A percentile compares a stretch with the other conserved stretches of the same genome.
phyloP scores from a whole-genome alignment of 805 yeast species.

The Spathaspora passalidarum region DNA sequence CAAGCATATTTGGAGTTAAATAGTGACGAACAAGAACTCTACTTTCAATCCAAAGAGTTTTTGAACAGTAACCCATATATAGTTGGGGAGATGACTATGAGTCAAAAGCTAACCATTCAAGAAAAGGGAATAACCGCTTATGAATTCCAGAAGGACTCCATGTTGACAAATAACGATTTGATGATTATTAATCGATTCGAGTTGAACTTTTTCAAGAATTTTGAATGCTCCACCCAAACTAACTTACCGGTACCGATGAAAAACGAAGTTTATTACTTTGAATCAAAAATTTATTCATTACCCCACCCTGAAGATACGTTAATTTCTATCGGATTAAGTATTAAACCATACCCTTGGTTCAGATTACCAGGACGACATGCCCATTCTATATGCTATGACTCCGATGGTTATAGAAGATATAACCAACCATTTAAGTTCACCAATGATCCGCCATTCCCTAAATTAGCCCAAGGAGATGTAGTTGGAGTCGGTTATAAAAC shows the following conservation, averaged over 20 bases:
- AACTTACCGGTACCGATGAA: slow-evolving; percentile 81
- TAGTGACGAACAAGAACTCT: slow-evolving; percentile 66
- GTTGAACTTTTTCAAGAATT: slow-evolving; percentile 53
- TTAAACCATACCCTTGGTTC: slow-evolving; percentile 91
- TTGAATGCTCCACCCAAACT: slow-evolving; percentile 68
- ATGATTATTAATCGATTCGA: slow-evolving; percentile 65
- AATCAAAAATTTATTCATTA: slow-evolving; percentile 74
- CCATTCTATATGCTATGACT: slow-evolving; percentile 83
- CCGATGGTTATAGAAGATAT: slow-evolving; percentile 73
- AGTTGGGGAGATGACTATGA: slow-evolving; percentile 46
- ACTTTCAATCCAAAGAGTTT: slow-evolving; percentile 60
- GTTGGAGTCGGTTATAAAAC: slow-evolving; percentile 88
- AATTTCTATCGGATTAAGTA: slow-evolving; percentile 75
- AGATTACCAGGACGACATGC: slow-evolving; percentile 90
- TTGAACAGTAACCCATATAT: slow-evolving; percentile 30
- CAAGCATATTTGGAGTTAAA: slow-evolving; percentile 58
- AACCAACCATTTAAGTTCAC: slow-evolving; percentile 66
- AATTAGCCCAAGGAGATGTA: slow-evolving; percentile 78
- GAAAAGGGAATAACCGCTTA: slow-evolving; percentile 89
- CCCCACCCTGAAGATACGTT: slow-evolving; percentile 53
- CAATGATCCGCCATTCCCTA: slow-evolving; percentile 54
- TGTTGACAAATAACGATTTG: slow-evolving; percentile 53
- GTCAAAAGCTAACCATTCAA: slow-evolving; percentile 67
- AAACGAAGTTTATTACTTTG: slow-evolving; percentile 87
- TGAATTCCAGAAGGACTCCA: slow-evolving; percentile 68